Evolutionary conservation across 495 filamentous ascomycete genomes (phyloP), one percentile per base, ranked within the genome.

Genomic region (Penicillium subrubescens): DNA sequence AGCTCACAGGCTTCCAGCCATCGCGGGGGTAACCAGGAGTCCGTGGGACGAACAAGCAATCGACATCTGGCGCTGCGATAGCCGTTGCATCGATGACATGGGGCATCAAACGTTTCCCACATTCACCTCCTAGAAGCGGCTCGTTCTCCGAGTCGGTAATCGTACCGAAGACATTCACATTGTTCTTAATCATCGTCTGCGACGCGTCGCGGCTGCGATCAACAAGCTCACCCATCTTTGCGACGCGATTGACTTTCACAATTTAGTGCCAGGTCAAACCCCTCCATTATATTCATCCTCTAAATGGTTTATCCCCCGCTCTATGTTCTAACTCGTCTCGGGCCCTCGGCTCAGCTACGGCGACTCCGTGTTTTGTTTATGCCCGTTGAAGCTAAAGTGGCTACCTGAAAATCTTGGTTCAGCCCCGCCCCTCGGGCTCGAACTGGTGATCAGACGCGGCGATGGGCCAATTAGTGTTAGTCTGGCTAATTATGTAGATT

Each of bases 1-100:
- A 70, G 52, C 59, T 71, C 15, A 77, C 59, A 39, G 67, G 37
- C 55, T 66, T 67, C 66, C 72, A 76, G 1, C 72, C 74, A 56
- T 69, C 68, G n/a, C 35, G 1, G 14, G 68, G 64, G 14, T 69
- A 56, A 54, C 46, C 46, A 33, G 27, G 25, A 12, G 62, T 62
- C 8, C 66, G 52, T 27, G 65, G 65, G n/a, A 67, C 31, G 8
- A 41, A 64, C 1, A 67, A 21, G 34, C 65, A 67, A 37, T 60
- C 65, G 29, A 50, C 60, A 31, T 67, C 60, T 17, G 65, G 65
- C 6, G 65, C 63, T 33, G 56, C 65, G 17, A 34, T 57, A 44
- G 65, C 65, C 19, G 65, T 67, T 27, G 65, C 60, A 50, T 67
- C 65, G 25, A 67, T 67, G 12, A 67, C 39, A 44, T 67, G 34